Conservation (phyloP, 2,329 filamentous ascomycete species). For the Decorospora gaudefroyi region DNA sequence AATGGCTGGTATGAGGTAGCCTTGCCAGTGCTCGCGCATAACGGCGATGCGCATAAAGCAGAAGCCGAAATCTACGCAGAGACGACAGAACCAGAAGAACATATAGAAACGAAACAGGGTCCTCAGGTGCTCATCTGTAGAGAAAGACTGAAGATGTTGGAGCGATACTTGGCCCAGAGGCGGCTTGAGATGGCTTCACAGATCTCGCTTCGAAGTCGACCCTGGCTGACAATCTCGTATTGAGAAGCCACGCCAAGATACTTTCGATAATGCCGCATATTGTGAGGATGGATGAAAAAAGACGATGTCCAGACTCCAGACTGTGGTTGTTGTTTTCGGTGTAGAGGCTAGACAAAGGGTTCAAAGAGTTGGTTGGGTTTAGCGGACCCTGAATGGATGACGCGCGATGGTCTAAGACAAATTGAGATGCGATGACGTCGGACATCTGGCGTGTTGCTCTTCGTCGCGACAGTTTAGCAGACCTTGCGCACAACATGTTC, state of each 20-base stretch:
- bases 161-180: too few relatives aligned
- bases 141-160: too few relatives aligned
- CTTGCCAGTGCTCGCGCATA: not conserved
- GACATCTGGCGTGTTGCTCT: constrained; percentile 5
- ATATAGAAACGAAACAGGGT: not conserved
- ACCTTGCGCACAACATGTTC: not conserved
- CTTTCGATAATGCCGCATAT: too few relatives aligned
- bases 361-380: constrained; percentile 8
- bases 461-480: constrained; percentile 1
- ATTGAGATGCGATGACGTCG: constrained; percentile 28
- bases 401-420: constrained; percentile 13
- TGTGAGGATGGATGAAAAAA: too few relatives aligned
- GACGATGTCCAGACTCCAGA: too few relatives aligned
- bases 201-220: too few relatives aligned
- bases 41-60: too few relatives aligned
- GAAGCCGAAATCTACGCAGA: too few relatives aligned
- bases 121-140: too few relatives aligned
- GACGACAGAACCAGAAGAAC: not conserved
- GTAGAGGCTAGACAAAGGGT: not conserved
- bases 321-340: not conserved
- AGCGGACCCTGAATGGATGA: constrained; percentile 19
- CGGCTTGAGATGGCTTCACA: too few relatives aligned
- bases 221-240: too few relatives aligned
- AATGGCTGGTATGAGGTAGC: constrained; percentile 6
- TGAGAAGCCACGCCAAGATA: too few relatives aligned